These are phyloP conservation scores for Cercospora janseana DNA, from an alignment of 2,329 filamentous ascomycete species.

Conservation along the genomic window DNA sequence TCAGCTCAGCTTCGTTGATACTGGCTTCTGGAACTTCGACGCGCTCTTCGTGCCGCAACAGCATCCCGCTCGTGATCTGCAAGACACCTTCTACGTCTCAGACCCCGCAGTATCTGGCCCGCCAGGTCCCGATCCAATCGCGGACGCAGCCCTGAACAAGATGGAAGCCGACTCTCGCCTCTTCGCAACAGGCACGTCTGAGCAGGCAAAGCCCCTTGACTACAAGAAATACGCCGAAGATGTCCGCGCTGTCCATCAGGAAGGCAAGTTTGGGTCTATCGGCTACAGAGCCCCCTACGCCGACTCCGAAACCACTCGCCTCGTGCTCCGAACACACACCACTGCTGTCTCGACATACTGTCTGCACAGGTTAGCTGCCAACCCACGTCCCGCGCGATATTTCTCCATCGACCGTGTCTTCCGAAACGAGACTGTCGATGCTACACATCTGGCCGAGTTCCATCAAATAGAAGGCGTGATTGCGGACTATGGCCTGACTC, in stretches of 20 bases:
- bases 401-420: slow-evolving; percentile 99
- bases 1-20: slow-evolving; percentile 72
- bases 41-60: slow-evolving; percentile 95
- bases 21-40: slow-evolving; percentile 99
- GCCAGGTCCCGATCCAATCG: slow-evolving; percentile 56
- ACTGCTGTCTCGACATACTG: slow-evolving; percentile 89
- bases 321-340: slow-evolving; percentile 94
- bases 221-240: slow-evolving; percentile 88
- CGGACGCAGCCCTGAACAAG: slow-evolving; percentile 48
- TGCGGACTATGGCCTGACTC: slow-evolving; percentile 88
- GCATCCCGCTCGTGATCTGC: slow-evolving; percentile 92
- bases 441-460: slow-evolving; percentile 95
- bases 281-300: slow-evolving; percentile 96
- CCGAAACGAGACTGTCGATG: slow-evolving; percentile 95
- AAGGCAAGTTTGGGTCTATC: slow-evolving; percentile 89
- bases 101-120: slow-evolving; percentile 75
- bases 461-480: slow-evolving; percentile 99
- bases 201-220: slow-evolving; percentile 48
- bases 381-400: slow-evolving; percentile 85
- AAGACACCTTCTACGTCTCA: slow-evolving; percentile 98
- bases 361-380: slow-evolving; percentile 81
- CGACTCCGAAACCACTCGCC: slow-evolving; percentile 76
- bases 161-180: slow-evolving; percentile 49
- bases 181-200: slow-evolving; percentile 47
- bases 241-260: slow-evolving; percentile 80